Base-by-base conservation (phyloP, 2,329 filamentous ascomycete species). In the Mycosphaerella arachidis region DNA sequence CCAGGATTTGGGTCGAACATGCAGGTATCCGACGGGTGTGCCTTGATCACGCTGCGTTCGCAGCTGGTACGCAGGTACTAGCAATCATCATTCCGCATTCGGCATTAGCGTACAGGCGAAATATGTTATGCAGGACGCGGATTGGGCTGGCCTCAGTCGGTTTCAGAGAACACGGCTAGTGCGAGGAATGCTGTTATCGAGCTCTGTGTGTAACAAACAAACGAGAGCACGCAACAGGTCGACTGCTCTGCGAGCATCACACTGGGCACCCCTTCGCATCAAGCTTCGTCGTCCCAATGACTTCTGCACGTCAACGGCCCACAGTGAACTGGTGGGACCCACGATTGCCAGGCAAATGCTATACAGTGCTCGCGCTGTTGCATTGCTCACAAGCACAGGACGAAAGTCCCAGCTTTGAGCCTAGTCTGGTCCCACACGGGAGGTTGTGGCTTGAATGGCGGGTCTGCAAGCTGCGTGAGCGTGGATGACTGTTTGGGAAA, bases 21-120 rank as follows among this genome's bases (percentile, higher is more conserved):
- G 70, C 70, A 70, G 65, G 58, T 62, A 64, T 58, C 68, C 70
- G 70, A 57, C 65, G 65, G 65, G 62, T 61, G 56, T 53, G 60
- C 57, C 48, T 55, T 60, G 62, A 63, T 71, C 69, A 71, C 68
- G 69, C 68, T 66, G 64, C 69, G 68, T 71, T 71, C 68, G 68
- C 69, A 70, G 66, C 68, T 64, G 63, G 61, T 66, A 62, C 61
- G 68, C 68, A 71, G 68, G 68, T 70, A 66, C 68, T 54, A 61
- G 58, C 64, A 58, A 59, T 58, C 61, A 60, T 59, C 55, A 56
- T 43, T 30, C 60, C 60, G 63, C 58, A 63, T 67, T 50, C 58
- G 61, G 60, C 51, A 6, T 55, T 33, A 53, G 56, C 53, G 58
- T 60, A 50, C 48, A 52, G 43, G 53, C 18, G 53, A 59, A 57